Conservation (phyloP, 805 yeast species). For the Yarrowia sp. region DNA sequence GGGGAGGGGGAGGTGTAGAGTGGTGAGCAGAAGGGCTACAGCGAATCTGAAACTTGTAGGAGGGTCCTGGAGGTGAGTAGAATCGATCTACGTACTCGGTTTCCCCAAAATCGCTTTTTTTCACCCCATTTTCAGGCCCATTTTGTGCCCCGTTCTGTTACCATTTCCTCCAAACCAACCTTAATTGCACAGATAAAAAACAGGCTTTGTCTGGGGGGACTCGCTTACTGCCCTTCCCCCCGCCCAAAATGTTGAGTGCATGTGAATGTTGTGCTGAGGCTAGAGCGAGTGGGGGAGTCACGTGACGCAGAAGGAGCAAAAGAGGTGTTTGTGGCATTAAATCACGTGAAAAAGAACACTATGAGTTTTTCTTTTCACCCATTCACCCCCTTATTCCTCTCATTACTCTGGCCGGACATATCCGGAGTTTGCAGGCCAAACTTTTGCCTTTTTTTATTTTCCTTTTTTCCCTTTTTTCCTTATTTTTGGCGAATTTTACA, state of each 20-base stretch:
- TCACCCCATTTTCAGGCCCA: too few relatives aligned
- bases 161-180: neutral
- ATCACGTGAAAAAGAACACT: too few relatives aligned
- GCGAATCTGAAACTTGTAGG: neutral
- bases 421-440: neutral
- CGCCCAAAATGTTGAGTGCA: conserved; percentile 23
- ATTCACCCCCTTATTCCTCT: neutral
- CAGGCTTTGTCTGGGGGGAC: neutral
- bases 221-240: conserved; percentile 22
- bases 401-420: neutral
- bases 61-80: too few relatives aligned
- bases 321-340: neutral
- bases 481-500: neutral
- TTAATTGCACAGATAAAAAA: neutral
- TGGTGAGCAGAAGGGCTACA: neutral
- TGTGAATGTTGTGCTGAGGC: neutral
- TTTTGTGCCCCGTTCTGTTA: too few relatives aligned
- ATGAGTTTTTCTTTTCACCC: too few relatives aligned
- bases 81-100: too few relatives aligned
- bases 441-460: neutral
- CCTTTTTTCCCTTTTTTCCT: neutral
- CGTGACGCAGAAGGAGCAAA: neutral
- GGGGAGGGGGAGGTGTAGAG: neutral
- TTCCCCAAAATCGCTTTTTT: too few relatives aligned
- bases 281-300: neutral